These are phyloP conservation scores for Cystobasidium slooffiae DNA, from an alignment of 1,284 basidiomycete genomes.

Conservation along the genomic window DNA sequence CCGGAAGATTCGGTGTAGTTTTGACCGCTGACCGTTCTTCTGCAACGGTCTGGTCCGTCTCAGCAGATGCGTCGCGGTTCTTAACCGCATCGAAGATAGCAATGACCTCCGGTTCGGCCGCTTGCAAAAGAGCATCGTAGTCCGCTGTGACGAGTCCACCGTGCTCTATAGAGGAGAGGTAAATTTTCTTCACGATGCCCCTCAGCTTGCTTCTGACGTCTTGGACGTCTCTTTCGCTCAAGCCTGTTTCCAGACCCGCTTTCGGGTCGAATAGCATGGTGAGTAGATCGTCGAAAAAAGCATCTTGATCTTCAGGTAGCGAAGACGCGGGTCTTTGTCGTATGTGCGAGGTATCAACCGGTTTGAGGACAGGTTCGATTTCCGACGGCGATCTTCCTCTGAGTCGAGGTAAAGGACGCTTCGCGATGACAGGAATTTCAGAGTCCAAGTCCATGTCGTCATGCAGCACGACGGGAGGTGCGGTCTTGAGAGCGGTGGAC, in stretches of 20 bases:
- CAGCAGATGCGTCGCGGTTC: too few species aligned
- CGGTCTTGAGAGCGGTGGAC: background rate
- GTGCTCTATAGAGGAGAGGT: too few species aligned
- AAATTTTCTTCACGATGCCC: too few species aligned
- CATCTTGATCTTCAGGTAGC: conserved; percentile 3
- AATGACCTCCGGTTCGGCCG: too few species aligned
- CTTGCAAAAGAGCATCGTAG: too few species aligned
- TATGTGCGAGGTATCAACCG: background rate
- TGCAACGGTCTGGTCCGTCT: too few species aligned
- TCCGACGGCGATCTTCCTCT: conserved; percentile 27
- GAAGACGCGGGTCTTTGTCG: conserved; percentile 14
- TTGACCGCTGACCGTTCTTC: too few species aligned
- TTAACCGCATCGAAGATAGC: too few species aligned
- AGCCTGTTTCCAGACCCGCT: background rate
- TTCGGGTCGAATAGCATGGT: background rate
- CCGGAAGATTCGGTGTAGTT: too few species aligned
- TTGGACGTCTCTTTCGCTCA: too few species aligned
- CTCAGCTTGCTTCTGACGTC: too few species aligned
- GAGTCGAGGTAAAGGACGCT: conserved; percentile 4
- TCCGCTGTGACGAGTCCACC: too few species aligned
- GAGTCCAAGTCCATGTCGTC: background rate
- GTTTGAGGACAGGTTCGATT: conserved; percentile 35
- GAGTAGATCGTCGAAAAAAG: background rate
- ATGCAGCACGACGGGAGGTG: background rate
- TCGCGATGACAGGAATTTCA: conserved; percentile 7